These are phyloP conservation scores for Chrysoporthe austroafricana DNA, from an alignment of 2,329 filamentous ascomycete species.

Conservation along the genomic window DNA sequence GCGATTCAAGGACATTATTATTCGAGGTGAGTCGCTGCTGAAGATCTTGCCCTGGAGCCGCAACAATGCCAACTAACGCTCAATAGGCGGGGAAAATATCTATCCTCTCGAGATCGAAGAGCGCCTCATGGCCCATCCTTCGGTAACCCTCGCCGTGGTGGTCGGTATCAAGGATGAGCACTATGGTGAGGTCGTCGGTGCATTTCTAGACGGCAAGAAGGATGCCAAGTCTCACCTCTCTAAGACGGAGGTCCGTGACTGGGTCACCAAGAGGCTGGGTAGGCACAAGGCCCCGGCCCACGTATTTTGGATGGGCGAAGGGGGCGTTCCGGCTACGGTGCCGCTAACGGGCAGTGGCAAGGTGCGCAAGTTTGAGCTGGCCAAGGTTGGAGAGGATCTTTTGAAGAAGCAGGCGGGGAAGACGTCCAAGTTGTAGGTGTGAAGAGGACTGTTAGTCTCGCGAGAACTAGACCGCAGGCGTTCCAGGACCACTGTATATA, in stretches of 20 bases:
- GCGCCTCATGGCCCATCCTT: slow-evolving; percentile 66
- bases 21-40: slow-evolving; percentile 56
- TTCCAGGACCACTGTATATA: neutral
- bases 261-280: slow-evolving; percentile 65
- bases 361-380: slow-evolving; percentile 69
- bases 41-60: neutral
- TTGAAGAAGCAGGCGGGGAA: slow-evolving; percentile 51
- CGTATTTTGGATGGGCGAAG: slow-evolving; percentile 75
- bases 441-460: neutral
- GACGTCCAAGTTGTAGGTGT: slow-evolving; percentile 49
- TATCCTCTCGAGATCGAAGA: slow-evolving; percentile 79
- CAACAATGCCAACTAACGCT: neutral
- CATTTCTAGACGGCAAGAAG: slow-evolving; percentile 57
- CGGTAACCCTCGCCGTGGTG: slow-evolving; percentile 67
- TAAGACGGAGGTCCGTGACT: slow-evolving; percentile 61
- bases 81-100: slow-evolving; percentile 68
- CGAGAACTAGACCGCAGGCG: neutral
- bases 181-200: slow-evolving; percentile 74
- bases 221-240: slow-evolving; percentile 42
- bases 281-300: slow-evolving; percentile 72
- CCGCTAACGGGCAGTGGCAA: slow-evolving; percentile 75
- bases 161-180: slow-evolving; percentile 71
- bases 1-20: slow-evolving; percentile 80
- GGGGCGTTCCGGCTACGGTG: slow-evolving; percentile 56
- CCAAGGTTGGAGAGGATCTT: slow-evolving; percentile 57